Evolutionary conservation across 306 rosid species (phyloP), one percentile per base, ranked within the genome.

Genomic region (Argentina anserina): DNA sequence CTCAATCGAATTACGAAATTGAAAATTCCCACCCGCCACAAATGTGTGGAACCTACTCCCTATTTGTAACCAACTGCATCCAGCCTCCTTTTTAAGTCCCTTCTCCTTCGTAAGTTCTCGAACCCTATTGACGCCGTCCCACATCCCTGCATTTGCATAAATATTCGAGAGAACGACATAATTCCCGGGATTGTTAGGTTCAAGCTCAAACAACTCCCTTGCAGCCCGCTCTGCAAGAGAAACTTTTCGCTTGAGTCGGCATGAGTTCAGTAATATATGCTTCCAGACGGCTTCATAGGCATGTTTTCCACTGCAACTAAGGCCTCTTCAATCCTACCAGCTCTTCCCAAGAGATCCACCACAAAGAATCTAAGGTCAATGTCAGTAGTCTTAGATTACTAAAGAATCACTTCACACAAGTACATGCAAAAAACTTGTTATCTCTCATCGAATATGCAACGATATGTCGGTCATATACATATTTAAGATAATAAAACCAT

Each of bases 111-210:
- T 87, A 81, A 77, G 75, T 58, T 87, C 86, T 26, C 92, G 72
- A 12, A 87, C 83, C 72, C 64, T 81, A 64, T 83, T 87, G 46
- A 81, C 86, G n/a, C 41, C 71, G 9, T 83, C 79, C 86, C 89
- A 85, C 89, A 81, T 81, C 63, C 79, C 81, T 42, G 81, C 86
- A 49, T 81, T 81, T 39, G 89, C 89, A 72, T 87, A 87, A 46
- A 85, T 66, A 70, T 87, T 87, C 21, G 92, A 87, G 26, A 87
- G 84, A 76, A 87, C 81, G 67, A 87, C 89, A 72, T 83, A 87
- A 60, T 87, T 87, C 42, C 89, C 87, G 0, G 89, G 75, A 77
- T 83, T 87, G 70, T 68, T 31, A 42, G 86, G 89, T 75, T 87
- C 92, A 15, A 81, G 74, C 47, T 81, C 78, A 52, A 79, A 83